These are phyloP conservation scores for Saccharomyces pastorianus DNA, from an alignment of 1,139 yeast genomes.

Conservation along the genomic window DNA sequence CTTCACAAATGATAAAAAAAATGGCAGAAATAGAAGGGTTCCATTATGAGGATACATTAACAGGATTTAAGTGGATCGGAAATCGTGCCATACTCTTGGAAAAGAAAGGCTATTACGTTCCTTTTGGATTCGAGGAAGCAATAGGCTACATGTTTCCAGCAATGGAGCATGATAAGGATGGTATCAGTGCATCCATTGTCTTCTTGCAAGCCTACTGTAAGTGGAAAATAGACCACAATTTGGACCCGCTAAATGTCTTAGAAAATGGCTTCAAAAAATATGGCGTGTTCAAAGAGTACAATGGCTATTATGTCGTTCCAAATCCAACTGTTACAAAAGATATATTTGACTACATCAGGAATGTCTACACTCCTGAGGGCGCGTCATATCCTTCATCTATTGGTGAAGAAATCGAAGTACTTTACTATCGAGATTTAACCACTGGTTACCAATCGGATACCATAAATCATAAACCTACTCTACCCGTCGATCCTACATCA, in stretches of 20 bases:
- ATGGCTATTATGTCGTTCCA: conserved; percentile 72
- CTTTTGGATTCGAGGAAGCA: conserved; percentile 93
- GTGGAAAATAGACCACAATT: conserved; percentile 33
- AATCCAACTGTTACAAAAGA: conserved; percentile 43
- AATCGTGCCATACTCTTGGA: conserved; percentile 74
- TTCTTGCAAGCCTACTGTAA: conserved; percentile 62
- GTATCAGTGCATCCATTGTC: conserved; percentile 72
- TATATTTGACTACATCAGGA: conserved; percentile 47
- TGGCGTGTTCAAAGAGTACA: conserved; percentile 78
- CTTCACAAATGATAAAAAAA: conserved; percentile 68
- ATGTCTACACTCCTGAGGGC: conserved; percentile 11
- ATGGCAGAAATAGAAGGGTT: conserved; percentile 62
- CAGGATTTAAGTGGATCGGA: conserved; percentile 98
- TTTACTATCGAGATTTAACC: conserved; percentile 77
- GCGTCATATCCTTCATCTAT: conserved; percentile 30
- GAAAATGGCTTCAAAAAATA: conserved; percentile 52
- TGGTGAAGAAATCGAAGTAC: conserved; percentile 40
- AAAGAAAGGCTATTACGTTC: conserved; percentile 55
- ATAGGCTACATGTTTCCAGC: conserved; percentile 85
- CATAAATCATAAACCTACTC: conserved; percentile 44
- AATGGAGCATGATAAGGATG: conserved; percentile 85
- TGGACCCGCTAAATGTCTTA: conserved; percentile 40
- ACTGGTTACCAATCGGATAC: conserved; percentile 71
- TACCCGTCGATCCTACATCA: conserved; percentile 64
- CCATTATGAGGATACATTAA: conserved; percentile 68